Evolutionary conservation across 2,329 filamentous ascomycete species (phyloP).

Genomic region (Ophiocordyceps sinensis): DNA sequence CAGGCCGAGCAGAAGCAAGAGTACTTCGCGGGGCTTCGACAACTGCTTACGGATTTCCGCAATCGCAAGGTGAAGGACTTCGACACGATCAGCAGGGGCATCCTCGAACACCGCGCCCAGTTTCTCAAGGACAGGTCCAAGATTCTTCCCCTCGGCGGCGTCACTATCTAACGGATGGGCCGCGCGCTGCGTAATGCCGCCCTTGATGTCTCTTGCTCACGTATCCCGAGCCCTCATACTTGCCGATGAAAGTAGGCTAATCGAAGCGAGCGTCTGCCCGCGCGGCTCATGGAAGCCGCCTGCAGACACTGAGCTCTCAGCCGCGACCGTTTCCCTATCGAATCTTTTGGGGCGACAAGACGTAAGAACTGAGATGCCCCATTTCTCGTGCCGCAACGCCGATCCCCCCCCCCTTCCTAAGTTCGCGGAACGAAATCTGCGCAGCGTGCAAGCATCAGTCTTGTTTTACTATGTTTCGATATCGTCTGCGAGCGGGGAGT

Average conservation of each 20-base stretch:
- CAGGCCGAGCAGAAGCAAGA: conserved; percentile 43
- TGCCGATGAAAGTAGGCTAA: background rate
- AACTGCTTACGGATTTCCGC: conserved; percentile 45
- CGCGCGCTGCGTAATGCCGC: background rate
- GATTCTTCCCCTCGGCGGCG: conserved; percentile 42
- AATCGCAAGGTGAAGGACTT: conserved; percentile 49
- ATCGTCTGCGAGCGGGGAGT: no score
- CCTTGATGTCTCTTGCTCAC: background rate
- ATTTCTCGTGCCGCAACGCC: no score
- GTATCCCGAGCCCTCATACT: conserved; percentile 1
- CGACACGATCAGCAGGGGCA: conserved; percentile 48
- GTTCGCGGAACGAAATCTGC: no score
- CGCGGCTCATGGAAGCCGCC: background rate
- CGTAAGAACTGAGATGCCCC: no score
- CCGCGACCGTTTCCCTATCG: background rate
- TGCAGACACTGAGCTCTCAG: background rate
- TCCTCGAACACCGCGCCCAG: conserved; percentile 50
- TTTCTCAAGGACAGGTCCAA: conserved; percentile 51
- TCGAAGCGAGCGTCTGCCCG: background rate
- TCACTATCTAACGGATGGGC: conserved; percentile 17
- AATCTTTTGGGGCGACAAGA: no score
- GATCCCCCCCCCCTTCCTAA: no score
- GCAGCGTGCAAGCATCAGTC: no score
- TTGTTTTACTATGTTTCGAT: no score
- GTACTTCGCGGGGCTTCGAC: conserved; percentile 48